phyloP scores from a whole-genome alignment of 352 stramenopile genomes.

The Phytophthora citrophthora region DNA sequence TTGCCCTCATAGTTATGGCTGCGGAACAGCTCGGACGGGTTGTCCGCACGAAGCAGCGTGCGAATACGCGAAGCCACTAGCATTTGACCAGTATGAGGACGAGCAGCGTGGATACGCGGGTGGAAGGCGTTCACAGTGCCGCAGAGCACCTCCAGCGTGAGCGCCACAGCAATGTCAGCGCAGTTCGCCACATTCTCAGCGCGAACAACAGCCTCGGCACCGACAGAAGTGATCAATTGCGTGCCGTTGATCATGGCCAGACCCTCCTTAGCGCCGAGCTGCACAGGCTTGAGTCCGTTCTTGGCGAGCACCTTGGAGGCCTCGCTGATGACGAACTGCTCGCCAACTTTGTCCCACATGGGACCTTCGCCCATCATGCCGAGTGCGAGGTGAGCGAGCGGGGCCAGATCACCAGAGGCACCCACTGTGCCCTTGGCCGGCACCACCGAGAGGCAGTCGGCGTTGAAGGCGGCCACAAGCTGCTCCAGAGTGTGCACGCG shows the following conservation, averaged over 20 bases:
- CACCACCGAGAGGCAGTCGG: constrained; percentile 86
- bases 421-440: constrained; percentile 87
- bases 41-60: constrained; percentile 78
- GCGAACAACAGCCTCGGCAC: constrained; percentile 79
- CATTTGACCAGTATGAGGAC: constrained; percentile 81
- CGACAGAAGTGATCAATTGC: constrained; percentile 89
- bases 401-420: constrained; percentile 88
- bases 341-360: constrained; percentile 84
- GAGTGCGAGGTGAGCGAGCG: constrained; percentile 86
- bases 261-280: constrained; percentile 89
- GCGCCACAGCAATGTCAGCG: constrained; percentile 80
- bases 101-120: constrained; percentile 86
- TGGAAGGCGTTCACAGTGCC: constrained; percentile 90
- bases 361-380: constrained; percentile 90
- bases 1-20: constrained; percentile 91
- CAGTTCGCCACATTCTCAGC: constrained; percentile 77
- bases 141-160: constrained; percentile 89
- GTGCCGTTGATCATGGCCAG: constrained; percentile 93
- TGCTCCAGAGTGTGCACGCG: constrained; percentile 79
- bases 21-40: constrained; percentile 83
- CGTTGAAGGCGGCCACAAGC: constrained; percentile 86
- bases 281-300: constrained; percentile 72
- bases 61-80: constrained; percentile 82
- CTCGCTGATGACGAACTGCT: constrained; percentile 60
- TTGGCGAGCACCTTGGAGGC: constrained; percentile 73